These are phyloP conservation scores for Penicillium sp. DNA, from an alignment of 2,329 filamentous ascomycete genomes.

Conservation along the genomic window DNA sequence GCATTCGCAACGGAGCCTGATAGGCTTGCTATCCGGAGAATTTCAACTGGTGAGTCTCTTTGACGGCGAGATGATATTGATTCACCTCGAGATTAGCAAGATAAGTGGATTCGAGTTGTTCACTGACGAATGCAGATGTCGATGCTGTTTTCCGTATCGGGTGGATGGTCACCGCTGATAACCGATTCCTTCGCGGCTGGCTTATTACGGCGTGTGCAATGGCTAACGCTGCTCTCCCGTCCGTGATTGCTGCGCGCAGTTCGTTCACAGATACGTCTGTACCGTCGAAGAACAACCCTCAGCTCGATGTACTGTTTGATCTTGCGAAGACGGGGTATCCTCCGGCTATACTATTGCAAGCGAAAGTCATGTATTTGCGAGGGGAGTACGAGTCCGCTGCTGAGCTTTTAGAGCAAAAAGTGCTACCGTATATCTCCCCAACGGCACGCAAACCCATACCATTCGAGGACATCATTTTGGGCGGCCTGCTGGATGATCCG, in stretches of 20 bases:
- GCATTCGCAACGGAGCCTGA: constrained; percentile 10
- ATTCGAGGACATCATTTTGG: constrained; percentile 12
- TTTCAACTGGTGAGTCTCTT: constrained; percentile 17
- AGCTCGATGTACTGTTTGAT: constrained; percentile 14
- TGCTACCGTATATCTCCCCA: constrained; percentile 25
- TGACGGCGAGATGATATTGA: not conserved
- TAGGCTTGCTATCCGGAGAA: constrained; percentile 10
- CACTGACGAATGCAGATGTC: constrained; percentile 15
- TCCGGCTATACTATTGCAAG: constrained; percentile 30
- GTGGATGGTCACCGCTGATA: constrained; percentile 2
- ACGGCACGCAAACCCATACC: not conserved
- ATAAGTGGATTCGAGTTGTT: not conserved
- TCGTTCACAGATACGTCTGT: constrained; percentile 3
- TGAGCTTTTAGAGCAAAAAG: constrained; percentile 23
- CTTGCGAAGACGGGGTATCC: constrained; percentile 28
- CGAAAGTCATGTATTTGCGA: constrained; percentile 24
- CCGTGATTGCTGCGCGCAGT: constrained; percentile 12
- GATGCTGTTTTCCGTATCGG: constrained; percentile 28
- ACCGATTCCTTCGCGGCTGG: constrained; percentile 20
- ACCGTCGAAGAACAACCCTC: constrained; percentile 1
- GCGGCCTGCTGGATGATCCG: constrained; percentile 20
- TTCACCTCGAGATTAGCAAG: not conserved
- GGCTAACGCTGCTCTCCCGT: constrained; percentile 22
- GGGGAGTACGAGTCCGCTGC: constrained; percentile 23
- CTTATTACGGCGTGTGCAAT: constrained; percentile 17